Base-by-base conservation (phyloP, 768 basidiomycete genomes). In the Gymnopilus junonius region DNA sequence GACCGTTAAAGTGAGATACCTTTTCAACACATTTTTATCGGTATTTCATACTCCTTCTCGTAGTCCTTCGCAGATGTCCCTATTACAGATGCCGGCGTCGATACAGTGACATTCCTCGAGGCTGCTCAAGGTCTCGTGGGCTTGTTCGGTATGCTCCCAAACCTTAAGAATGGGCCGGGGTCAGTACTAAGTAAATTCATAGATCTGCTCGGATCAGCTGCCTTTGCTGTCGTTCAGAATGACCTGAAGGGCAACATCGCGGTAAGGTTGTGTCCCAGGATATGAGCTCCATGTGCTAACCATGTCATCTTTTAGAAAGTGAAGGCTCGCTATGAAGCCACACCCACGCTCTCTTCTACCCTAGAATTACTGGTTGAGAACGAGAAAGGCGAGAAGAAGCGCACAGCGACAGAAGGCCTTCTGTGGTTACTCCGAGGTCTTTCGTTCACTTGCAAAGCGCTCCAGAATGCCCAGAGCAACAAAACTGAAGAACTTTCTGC, bases 1-100 rank as follows among this genome's bases (percentile, higher is more conserved):
- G 61, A 85, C 86, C 17, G 83, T 93, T 53, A 90, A 84, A 78
- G 91, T 86, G 65, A 67, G 80, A 45, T 32, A 21, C 21, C 21
- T 23, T n/a, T n/a, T 17, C 37, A 2, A 10, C 45, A n/a, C 7
- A 20, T 12, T 11, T 57, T 21, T 45, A 10, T 42, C 14, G 50
- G 29, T 17, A 17, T 14, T 53, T 59, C 6, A 59, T 58, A 27
- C n/a, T n/a, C n/a, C n/a, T n/a, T 58, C 48, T 21, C 12, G 48
- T 66, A 99, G 97, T 96, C 94, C n/a, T 99, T 95, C 75, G 88
- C 89, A 68, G 91, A 96, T 76, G 97, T 99, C 40, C 85, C 90
- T 31, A 83, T 94, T 67, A 93, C 90, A 59, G 89, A 94, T 68
- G 85, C 83, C 69, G 97, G 97, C 64, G 87, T 99, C 73, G 90